phyloP scores from a whole-genome alignment of 2,329 filamentous ascomycete species.

The Nannizziopsis arthrosporioides region DNA sequence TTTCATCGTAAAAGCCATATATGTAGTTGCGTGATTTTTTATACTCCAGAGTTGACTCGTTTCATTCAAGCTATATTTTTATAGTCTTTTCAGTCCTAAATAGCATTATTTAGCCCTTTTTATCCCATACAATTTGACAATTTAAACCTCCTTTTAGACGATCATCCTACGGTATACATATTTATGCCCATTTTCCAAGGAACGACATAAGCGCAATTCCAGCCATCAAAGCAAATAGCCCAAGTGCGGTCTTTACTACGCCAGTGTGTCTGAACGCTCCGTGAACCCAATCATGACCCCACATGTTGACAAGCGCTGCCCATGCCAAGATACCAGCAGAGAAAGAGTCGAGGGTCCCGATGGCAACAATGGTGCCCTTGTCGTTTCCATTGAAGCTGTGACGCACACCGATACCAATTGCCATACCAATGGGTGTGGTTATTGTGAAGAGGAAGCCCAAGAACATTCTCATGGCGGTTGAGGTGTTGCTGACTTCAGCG shows the following conservation, averaged over 20 bases:
- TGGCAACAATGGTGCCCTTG: constrained; percentile 53
- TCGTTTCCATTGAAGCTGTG: constrained; percentile 63
- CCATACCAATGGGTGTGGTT: constrained; percentile 68
- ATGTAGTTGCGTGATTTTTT: no score
- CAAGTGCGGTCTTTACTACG: constrained; percentile 39
- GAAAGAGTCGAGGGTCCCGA: constrained; percentile 62
- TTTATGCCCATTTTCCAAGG: constrained; percentile 58
- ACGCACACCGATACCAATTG: constrained; percentile 62
- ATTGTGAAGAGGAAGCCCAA: constrained; percentile 56
- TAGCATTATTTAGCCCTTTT: neutral
- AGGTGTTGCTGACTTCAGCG: constrained; percentile 33
- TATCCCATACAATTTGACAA: neutral
- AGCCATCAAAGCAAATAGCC: constrained; percentile 43
- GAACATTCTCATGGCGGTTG: constrained; percentile 38
- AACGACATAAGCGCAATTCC: constrained; percentile 61
- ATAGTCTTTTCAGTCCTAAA: no score
- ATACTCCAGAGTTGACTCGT: no score
- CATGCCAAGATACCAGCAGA: constrained; percentile 67
- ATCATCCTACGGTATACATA: neutral
- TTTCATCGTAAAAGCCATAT: no score
- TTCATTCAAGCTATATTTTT: no score
- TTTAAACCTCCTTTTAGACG: neutral
- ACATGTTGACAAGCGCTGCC: constrained; percentile 72
- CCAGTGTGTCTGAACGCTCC: constrained; percentile 46
- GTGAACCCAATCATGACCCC: constrained; percentile 61